Base-by-base conservation (phyloP, 257 asterid genomes). In the Eustoma russellianum region DNA sequence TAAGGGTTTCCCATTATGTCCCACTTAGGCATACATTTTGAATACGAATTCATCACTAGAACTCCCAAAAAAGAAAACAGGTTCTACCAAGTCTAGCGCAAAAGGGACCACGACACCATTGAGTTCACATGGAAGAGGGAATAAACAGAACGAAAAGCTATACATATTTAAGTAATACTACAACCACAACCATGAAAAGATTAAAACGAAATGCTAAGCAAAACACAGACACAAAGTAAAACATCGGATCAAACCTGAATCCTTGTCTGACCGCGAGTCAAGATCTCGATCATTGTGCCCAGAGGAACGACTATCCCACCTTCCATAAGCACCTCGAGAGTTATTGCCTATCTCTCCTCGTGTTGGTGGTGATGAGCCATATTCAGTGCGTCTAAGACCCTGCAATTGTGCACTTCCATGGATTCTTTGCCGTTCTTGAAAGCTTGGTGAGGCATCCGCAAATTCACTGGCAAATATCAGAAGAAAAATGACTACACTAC, bases 301-400 rank as follows among this genome's bases (percentile, higher is more conserved):
- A 54, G 92, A 75, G 41, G 85, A 66, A 61, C 88, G 97, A 66
- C 66, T 74, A 35, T 83, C 95, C 89, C 95, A 85, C 70, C 88
- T 81, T 41, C 89, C 94, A 63, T 79, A 68, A 62, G 13, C 66
- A 61, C 80, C 70, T 50, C 83, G 79, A 57, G 82, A 55, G 57
- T 74, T 65, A 66, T 35, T 68, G 57, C 74, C 69, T 40, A 77
- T 47, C 55, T 82, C 90, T 62, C 82, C 92, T 48, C 90, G 70
- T 55, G 92, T 76, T 50, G 91, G 95, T 50, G 92, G 97, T 14
- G 97, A 83, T 40, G 87, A 81, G 53, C 89, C 59, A 70, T 77
- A 71, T 1, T 85, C 94, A 9, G 44, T 76, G 50, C 77, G 79
- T 70, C 83, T 77, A 69, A 76, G 71, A 57, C 95, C 77, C 61